Evolutionary conservation across 2,329 filamentous ascomycete species (phyloP), one percentile per base, ranked within the genome.

Genomic region (Neonectria punicea): DNA sequence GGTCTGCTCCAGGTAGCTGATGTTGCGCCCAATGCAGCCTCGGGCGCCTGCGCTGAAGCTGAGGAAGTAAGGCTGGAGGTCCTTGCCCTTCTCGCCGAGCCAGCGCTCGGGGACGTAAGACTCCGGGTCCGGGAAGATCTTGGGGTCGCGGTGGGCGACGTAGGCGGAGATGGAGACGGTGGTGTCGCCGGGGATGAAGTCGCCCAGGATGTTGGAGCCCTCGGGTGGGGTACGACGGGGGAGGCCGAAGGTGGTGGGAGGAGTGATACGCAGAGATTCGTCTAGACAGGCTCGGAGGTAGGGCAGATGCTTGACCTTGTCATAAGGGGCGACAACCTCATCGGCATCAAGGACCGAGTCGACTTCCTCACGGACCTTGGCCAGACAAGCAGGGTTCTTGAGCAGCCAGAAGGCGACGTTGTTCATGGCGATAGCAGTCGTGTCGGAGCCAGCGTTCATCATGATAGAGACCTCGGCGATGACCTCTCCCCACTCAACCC

Each of bases 401-500:
- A 88, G 75, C 2, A 89, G 79, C 67, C 83, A 80, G 70, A 83
- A 85, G 73, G 88, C 79, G 43, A 84, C 83, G 66, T 87, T 86
- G 13, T 81, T 80, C 72, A 89, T 81, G 9, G 86, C 79, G 72
- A 79, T 79, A 13, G 76, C 74, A 1, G 85, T 87, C 0, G 85
- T 87, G 20, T 82, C 84, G 3, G 78, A 81, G 6, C 85, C 85
- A 1, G 85, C 86, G 66, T 80, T 81, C 68, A 82, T 82, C 80
- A 88, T 87, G 72, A 83, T 86, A 49, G 74, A 80, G 25, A 86
- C 78, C 69, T 89, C 86, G 13, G 86, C 85, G 0, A 86, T 81
- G 8, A 89, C 84, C 73, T 90, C 87, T 25, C 87, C 86, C 81
- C 81, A 86, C 64, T 87, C 84, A 1, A 89, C 81, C 1, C 66